Evolutionary conservation across 176 grass and related monocot species (phyloP).

Genomic region (Pontederia crassipes): DNA sequence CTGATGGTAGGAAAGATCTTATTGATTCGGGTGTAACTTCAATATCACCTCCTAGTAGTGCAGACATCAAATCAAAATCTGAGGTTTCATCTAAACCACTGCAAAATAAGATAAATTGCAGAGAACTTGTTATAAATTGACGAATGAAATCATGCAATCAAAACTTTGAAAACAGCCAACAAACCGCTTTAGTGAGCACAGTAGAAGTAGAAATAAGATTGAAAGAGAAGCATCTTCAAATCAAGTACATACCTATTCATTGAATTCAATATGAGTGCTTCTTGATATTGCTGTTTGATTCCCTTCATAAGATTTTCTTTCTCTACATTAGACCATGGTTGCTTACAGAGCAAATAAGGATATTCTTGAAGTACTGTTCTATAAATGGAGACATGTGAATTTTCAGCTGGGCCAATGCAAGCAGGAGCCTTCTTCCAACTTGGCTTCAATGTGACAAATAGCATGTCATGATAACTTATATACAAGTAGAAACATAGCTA

Average conservation of each 20-base stretch:
- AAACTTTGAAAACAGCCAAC: background rate
- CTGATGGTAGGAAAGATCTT: slow-evolving; percentile 56
- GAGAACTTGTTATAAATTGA: background rate
- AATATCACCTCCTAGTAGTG: slow-evolving; percentile 33
- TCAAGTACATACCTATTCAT: slow-evolving; percentile 55
- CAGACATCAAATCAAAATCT: slow-evolving; percentile 49
- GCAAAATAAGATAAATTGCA: slow-evolving; percentile 18
- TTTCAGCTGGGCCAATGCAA: slow-evolving; percentile 56
- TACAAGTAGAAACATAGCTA: background rate
- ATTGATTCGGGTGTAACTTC: slow-evolving; percentile 60
- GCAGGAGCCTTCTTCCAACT: slow-evolving; percentile 20
- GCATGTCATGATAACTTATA: background rate
- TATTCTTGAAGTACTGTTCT: slow-evolving; percentile 59
- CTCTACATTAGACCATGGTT: slow-evolving; percentile 59
- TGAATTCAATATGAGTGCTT: slow-evolving; percentile 54
- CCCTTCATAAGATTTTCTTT: slow-evolving; percentile 76
- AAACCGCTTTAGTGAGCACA: background rate
- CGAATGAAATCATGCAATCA: background rate
- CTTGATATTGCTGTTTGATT: slow-evolving; percentile 96
- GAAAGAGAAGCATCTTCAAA: slow-evolving; percentile 1
- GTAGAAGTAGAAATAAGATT: slow-evolving; percentile 5
- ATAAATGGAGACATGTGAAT: slow-evolving; percentile 53
- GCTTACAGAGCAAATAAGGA: slow-evolving; percentile 50
- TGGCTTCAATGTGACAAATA: background rate
- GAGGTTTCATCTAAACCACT: slow-evolving; percentile 46